Conservation (phyloP, 768 basidiomycete genomes). For the Cytidiella melzeri region DNA sequence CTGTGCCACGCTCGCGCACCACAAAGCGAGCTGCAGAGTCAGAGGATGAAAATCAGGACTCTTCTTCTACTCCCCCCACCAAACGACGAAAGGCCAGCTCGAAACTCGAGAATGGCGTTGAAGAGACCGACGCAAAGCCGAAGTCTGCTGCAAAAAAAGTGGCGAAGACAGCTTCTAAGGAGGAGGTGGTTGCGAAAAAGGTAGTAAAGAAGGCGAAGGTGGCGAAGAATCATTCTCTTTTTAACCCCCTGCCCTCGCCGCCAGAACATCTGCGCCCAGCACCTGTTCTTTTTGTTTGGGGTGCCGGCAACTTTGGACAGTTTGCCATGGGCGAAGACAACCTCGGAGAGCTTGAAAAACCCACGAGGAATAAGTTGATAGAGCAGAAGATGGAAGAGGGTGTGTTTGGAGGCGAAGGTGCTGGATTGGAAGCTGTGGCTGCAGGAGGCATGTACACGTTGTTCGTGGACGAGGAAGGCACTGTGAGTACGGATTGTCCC, state of each 20-base stretch:
- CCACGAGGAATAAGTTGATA: slow-evolving; percentile 71
- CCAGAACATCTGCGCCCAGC: slow-evolving; percentile 56
- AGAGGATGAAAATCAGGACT: slow-evolving; percentile 7
- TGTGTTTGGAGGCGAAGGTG: slow-evolving; percentile 58
- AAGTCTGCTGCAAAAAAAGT: not conserved
- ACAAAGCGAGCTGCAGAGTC: slow-evolving; percentile 14
- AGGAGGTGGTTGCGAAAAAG: slow-evolving; percentile 1
- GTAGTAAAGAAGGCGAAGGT: slow-evolving; percentile 6
- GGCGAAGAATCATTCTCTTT: slow-evolving; percentile 35
- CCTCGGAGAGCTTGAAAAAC: slow-evolving; percentile 68
- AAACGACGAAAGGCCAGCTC: slow-evolving; percentile 15
- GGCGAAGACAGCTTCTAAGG: not conserved
- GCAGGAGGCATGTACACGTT: slow-evolving; percentile 89
- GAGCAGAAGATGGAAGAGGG: slow-evolving; percentile 70
- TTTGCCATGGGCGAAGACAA: slow-evolving; percentile 82
- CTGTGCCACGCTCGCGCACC: slow-evolving; percentile 1
- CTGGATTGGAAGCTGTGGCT: slow-evolving; percentile 76
- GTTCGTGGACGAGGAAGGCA: slow-evolving; percentile 84
- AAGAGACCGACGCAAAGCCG: not conserved
- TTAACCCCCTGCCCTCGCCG: slow-evolving; percentile 60
- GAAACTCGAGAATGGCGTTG: slow-evolving; percentile 8
- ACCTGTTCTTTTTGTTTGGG: slow-evolving; percentile 78
- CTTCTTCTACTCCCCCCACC: slow-evolving; percentile 13
- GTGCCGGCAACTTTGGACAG: slow-evolving; percentile 92
- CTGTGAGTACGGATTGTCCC: slow-evolving; percentile 47